These are phyloP conservation scores for Litsea cubeba DNA, from an alignment of 164 flowering plant species.

Conservation along the genomic window DNA sequence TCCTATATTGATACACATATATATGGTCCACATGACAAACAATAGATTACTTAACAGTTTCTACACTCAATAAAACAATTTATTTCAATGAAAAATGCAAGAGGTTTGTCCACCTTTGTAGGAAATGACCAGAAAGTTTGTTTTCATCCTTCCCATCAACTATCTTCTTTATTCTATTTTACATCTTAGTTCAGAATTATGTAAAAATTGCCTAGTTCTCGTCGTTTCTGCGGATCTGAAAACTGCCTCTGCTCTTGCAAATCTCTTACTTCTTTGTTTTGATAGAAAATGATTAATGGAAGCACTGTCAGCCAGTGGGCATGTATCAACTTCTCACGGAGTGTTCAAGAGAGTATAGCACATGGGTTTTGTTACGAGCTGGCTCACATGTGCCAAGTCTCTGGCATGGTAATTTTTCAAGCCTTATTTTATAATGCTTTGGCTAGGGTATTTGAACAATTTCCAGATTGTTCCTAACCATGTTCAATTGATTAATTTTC, in stretches of 20 bases:
- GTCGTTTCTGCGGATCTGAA: not conserved
- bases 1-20: too few relatives aligned
- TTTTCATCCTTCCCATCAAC: not conserved
- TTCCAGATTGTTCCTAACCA: not conserved
- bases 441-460: not conserved
- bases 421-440: not conserved
- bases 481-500: not conserved
- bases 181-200: not conserved
- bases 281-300: slow-evolving; percentile 82
- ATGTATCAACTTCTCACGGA: slow-evolving; percentile 73
- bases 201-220: not conserved
- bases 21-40: too few relatives aligned
- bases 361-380: slow-evolving; percentile 67
- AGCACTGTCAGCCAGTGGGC: slow-evolving; percentile 74
- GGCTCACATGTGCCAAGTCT: slow-evolving; percentile 81
- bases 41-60: too few relatives aligned
- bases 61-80: too few relatives aligned
- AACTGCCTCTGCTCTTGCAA: slow-evolving; percentile 3
- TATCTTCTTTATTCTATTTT: not conserved
- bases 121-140: not conserved
- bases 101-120: not conserved
- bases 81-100: too few relatives aligned
- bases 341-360: slow-evolving; percentile 73
- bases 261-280: not conserved
- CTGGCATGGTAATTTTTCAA: slow-evolving; percentile 60